Conservation (phyloP, 176 grass and related monocot genomes). For the Bolboschoenus planiculmis region DNA sequence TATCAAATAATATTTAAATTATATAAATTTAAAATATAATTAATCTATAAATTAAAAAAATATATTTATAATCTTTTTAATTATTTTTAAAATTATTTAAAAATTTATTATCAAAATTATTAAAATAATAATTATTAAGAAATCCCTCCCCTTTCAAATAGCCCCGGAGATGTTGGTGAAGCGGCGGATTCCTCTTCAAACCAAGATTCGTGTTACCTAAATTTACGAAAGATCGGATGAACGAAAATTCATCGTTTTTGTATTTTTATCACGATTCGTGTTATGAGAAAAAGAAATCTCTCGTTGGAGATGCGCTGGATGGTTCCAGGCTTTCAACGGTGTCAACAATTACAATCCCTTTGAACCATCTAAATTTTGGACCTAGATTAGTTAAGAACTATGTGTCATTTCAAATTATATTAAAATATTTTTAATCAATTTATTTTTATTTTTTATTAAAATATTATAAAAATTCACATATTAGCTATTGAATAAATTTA, state of each 20-base stretch:
- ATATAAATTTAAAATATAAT: no score
- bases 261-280: neutral
- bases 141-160: neutral
- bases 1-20: neutral
- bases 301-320: neutral
- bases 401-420: no score
- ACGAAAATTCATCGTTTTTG: neutral
- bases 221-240: neutral
- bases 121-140: no score
- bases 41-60: no score
- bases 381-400: no score
- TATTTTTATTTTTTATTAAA: no score
- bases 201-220: neutral
- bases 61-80: no score
- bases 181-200: neutral
- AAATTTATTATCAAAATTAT: no score
- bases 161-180: neutral
- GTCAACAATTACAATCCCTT: neutral
- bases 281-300: neutral
- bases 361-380: neutral
- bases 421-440: no score
- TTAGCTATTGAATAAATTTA: no score
- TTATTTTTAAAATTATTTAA: no score
- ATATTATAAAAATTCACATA: no score
- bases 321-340: neutral